phyloP scores from a whole-genome alignment of 2,329 filamentous ascomycete genomes.

The Fusarium zealandicum region DNA sequence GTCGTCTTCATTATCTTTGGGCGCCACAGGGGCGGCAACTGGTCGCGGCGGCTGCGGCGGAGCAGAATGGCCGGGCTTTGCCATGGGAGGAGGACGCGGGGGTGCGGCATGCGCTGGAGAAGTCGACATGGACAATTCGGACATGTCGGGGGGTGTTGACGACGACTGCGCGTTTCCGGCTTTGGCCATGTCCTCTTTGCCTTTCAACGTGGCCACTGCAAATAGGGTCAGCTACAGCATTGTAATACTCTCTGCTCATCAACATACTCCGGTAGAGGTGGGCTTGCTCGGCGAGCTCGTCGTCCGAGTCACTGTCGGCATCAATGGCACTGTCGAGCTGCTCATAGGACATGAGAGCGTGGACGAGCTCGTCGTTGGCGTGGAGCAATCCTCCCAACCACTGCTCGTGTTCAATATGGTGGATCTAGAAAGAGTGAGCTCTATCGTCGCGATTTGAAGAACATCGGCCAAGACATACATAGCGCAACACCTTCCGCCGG shows the following conservation, averaged over 20 bases:
- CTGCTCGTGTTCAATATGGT: conserved; percentile 88
- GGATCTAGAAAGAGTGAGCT: conserved; percentile 63
- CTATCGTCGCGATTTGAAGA: not conserved
- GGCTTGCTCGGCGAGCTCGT: conserved; percentile 71
- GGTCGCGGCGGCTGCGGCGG: conserved; percentile 33
- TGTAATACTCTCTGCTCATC: conserved; percentile 1
- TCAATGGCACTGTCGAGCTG: conserved; percentile 88
- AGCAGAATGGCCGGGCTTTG: conserved; percentile 29
- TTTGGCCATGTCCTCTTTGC: conserved; percentile 55
- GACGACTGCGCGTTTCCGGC: conserved; percentile 46
- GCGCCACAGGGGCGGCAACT: conserved; percentile 8
- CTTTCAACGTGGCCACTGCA: conserved; percentile 61
- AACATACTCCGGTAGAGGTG: conserved; percentile 67
- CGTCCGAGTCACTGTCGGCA: conserved; percentile 74
- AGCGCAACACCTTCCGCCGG: conserved; percentile 83
- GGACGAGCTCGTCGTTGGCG: conserved; percentile 95
- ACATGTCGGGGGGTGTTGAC: conserved; percentile 54
- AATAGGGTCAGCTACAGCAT: conserved; percentile 26
- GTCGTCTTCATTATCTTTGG: conserved; percentile 77
- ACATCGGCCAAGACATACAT: conserved; percentile 57
- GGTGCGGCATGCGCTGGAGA: conserved; percentile 55
- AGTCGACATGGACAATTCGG: conserved; percentile 52
- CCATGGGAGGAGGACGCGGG: conserved; percentile 46
- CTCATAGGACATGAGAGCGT: conserved; percentile 91
- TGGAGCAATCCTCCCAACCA: conserved; percentile 91